Percentiles rank a stretch among this genome's conserved stretches.
phyloP scores from a whole-genome alignment of 2,329 filamentous ascomycete genomes.

The Hymenotorrendiella dingleyae region DNA sequence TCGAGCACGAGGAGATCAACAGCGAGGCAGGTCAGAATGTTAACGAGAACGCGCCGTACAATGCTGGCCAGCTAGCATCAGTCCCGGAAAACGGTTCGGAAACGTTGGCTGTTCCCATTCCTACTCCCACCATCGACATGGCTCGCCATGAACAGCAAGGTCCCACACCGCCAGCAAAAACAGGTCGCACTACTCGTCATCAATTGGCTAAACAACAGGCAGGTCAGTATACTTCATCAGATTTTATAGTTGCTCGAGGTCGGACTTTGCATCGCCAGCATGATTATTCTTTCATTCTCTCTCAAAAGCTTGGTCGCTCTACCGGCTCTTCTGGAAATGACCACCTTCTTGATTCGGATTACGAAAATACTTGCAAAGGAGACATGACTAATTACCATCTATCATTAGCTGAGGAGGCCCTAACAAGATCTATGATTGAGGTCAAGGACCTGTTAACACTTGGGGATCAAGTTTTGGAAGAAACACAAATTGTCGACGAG shows the following conservation, averaged over 20 bases:
- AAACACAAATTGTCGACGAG: neutral
- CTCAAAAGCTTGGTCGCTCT: conserved; percentile 12
- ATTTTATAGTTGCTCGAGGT: conserved; percentile 7
- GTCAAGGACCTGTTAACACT: neutral
- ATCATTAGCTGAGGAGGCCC: conserved; percentile 22
- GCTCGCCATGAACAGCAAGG: conserved; percentile 6
- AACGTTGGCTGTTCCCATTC: conserved; percentile 3
- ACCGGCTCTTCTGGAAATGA: conserved; percentile 8
- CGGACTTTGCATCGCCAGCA: neutral
- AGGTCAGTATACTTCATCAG: conserved; percentile 28
- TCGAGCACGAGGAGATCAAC: conserved; percentile 8
- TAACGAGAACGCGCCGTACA: conserved; percentile 2
- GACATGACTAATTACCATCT: conserved; percentile 17
- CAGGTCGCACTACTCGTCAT: conserved; percentile 21
- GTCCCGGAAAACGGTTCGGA: conserved; percentile 14
- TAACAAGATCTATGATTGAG: conserved; percentile 9
- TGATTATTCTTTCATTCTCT: conserved; percentile 4
- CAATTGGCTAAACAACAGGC: conserved; percentile 26
- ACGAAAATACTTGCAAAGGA: conserved; percentile 1
- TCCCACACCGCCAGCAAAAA: conserved; percentile 3
- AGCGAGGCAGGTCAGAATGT: conserved; percentile 4
- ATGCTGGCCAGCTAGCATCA: conserved; percentile 7
- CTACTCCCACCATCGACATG: conserved; percentile 11
- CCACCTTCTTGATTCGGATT: conserved; percentile 5
- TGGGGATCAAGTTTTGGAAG: neutral